Percentiles rank a stretch among this genome's conserved stretches.
Conservation (phyloP, 2,329 filamentous ascomycete species). For the Aureobasidium sp. region DNA sequence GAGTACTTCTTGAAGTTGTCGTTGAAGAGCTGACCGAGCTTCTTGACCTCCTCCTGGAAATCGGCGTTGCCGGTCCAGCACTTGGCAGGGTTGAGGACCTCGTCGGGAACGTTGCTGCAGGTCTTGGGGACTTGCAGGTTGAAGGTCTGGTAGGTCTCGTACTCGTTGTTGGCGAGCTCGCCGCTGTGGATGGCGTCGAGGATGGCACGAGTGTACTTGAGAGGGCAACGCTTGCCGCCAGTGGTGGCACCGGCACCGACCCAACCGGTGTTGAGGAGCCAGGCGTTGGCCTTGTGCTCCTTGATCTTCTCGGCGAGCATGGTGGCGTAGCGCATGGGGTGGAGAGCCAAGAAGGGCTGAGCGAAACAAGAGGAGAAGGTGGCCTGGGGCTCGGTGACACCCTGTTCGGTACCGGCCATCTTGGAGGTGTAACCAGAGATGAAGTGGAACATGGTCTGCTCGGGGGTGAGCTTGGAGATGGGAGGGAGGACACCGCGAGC, state of each 20-base stretch:
- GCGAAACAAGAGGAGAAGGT: slow-evolving; percentile 99
- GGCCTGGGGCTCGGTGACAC: slow-evolving; percentile 91
- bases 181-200: slow-evolving; percentile 97
- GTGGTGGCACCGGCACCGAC: slow-evolving; percentile 85
- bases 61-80: slow-evolving; percentile 80
- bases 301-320: slow-evolving; percentile 99
- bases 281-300: slow-evolving; percentile 89
- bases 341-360: slow-evolving; percentile 95
- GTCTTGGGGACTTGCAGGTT: slow-evolving; percentile 92
- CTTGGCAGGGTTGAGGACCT: slow-evolving; percentile 90
- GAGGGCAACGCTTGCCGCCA: slow-evolving; percentile 89
- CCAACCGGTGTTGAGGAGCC: slow-evolving; percentile 98
- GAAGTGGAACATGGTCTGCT: slow-evolving; percentile 99
- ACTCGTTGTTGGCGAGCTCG: slow-evolving; percentile 86
- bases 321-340: slow-evolving; percentile 97
- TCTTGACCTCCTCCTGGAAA: slow-evolving; percentile 82
- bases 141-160: slow-evolving; percentile 93
- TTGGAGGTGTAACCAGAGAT: slow-evolving; percentile 99
- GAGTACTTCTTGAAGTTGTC: slow-evolving; percentile 98
- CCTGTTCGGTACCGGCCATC: slow-evolving; percentile 98
- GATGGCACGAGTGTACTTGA: slow-evolving; percentile 98
- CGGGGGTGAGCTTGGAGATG: slow-evolving; percentile 90
- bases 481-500: slow-evolving; percentile 94
- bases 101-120: slow-evolving; percentile 80
- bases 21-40: slow-evolving; percentile 81